Base-by-base conservation (phyloP, 345 rosid species). In the Citrus unshiu region DNA sequence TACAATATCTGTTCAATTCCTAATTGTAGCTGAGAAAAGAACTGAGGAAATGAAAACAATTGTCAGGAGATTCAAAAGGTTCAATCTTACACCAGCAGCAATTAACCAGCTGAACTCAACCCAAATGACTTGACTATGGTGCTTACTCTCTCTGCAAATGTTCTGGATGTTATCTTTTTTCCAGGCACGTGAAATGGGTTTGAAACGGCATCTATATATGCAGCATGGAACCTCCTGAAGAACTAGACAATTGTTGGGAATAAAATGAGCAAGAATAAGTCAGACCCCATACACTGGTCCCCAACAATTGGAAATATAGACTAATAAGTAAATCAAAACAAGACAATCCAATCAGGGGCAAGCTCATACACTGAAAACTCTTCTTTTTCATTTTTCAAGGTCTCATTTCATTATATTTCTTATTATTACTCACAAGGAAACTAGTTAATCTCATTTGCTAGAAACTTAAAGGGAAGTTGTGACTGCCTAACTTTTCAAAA, bases 181-280 rank as follows among this genome's bases (percentile, higher is more conserved):
- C 98, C 98, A 2, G 95, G 97, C n/a, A 96, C 93, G 32, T 96
- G 97, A 74, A 93, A 96, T 1, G 98, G 99, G 84, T 96, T 96
- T 46, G 98, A 96, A 82, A 94, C 93, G 27, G 97, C 98, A 80
- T 94, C 98, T 62, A 91, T 95, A 54, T 94, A 96, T n/a, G 94
- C 97, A 56, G 97, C 93, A 83, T 96, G 98, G 84, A 96, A 96
- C 86, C 88, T 90, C 90, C 90, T 85, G 84, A 90, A 90, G 79
- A 94, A 94, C 98, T 96, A 83, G 54, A 77, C 72, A 72, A 22
- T 30, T 70, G 5, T 70, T 39, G 22, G 54, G 30, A 77, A 74
- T 37, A 74, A 34, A 46, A 46, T 46, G 27, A 59, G 30, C 46
- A 54, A 18, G 9, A 63, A 7, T 24, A 49, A 68, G 70, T 84